Conservation (phyloP, 164 flowering plant genomes). For the Cinnamomum chago region DNA sequence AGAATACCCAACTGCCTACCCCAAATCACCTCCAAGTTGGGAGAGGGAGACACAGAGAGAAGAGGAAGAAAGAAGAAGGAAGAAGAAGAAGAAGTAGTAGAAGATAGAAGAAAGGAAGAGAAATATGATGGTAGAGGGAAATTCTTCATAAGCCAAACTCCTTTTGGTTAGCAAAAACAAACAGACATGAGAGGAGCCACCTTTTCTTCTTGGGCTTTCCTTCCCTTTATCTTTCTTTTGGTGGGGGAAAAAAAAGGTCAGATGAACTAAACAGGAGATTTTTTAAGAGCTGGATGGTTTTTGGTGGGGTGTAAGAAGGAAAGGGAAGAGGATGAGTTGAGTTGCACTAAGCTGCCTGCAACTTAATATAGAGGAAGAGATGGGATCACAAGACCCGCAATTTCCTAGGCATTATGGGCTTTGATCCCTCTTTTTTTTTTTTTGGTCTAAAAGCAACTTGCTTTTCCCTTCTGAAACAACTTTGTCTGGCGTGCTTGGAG, state of each 20-base stretch:
- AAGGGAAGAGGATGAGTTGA: neutral
- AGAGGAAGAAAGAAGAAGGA: no score
- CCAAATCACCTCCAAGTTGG: neutral
- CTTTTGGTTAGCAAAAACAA: slow-evolving; percentile 30
- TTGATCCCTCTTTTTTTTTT: slow-evolving; percentile 16
- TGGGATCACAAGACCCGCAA: slow-evolving; percentile 12
- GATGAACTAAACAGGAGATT: no score
- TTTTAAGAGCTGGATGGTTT: neutral
- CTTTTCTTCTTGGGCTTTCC: slow-evolving; percentile 5
- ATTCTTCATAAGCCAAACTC: slow-evolving; percentile 5
- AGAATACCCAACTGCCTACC: neutral
- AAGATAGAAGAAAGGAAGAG: no score
- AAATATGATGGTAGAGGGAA: no score
- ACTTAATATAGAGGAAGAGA: slow-evolving; percentile 2
- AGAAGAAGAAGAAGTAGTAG: no score
- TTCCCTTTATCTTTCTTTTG: slow-evolving; percentile 1
- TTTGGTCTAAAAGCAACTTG: slow-evolving; percentile 31
- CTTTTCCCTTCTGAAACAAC: slow-evolving; percentile 31
- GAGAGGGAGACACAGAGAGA: no score
- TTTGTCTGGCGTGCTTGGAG: slow-evolving; percentile 41
- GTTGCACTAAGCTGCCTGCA: neutral
- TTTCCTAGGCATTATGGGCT: slow-evolving; percentile 13
- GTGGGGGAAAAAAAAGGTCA: neutral
- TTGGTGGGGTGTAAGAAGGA: neutral
- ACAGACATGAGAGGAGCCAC: slow-evolving; percentile 12